Percentiles rank a stretch among this genome's conserved stretches.
Conservation (phyloP, 176 grass and related monocot species). For the Cenchrus americanus region DNA sequence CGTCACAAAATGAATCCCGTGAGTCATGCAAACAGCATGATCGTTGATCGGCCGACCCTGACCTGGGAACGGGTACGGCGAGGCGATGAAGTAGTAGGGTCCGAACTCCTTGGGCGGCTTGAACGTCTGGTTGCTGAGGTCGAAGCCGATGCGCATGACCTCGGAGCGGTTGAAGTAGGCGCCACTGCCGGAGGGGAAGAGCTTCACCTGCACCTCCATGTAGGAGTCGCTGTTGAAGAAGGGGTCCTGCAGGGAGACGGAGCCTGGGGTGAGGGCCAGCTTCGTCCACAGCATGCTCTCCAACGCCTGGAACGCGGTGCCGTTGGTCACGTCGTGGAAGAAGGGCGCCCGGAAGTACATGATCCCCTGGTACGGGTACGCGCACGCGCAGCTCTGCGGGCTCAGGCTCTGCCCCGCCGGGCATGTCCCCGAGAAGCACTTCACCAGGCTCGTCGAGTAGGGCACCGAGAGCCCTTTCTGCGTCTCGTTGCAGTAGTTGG, state of each 20-base stretch:
- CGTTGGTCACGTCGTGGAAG: constrained; percentile 74
- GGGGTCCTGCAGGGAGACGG: constrained; percentile 77
- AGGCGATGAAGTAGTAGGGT: constrained; percentile 78
- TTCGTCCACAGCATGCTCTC: constrained; percentile 72
- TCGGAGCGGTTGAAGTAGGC: constrained; percentile 78
- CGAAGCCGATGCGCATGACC: constrained; percentile 77
- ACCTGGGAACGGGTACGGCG: constrained; percentile 84
- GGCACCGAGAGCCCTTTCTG: constrained; percentile 33
- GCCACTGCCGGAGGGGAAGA: constrained; percentile 68
- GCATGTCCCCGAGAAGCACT: constrained; percentile 62
- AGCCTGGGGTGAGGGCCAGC: constrained; percentile 69
- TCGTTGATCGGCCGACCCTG: neutral
- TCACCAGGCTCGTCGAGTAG: constrained; percentile 74
- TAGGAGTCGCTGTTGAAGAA: constrained; percentile 69
- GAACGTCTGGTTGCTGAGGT: constrained; percentile 87
- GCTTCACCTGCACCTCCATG: constrained; percentile 70
- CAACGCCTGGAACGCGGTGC: constrained; percentile 70
- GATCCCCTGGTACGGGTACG: constrained; percentile 79
- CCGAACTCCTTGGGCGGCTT: constrained; percentile 81
- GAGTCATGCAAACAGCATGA: neutral
- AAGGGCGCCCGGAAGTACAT: constrained; percentile 75
- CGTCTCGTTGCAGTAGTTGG: constrained; percentile 58
- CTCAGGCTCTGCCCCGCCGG: constrained; percentile 63
- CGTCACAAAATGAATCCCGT: neutral
- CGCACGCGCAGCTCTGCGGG: constrained; percentile 87